These are phyloP conservation scores for Penicillium crystallinum DNA, from an alignment of 495 filamentous ascomycete species.

Conservation along the genomic window DNA sequence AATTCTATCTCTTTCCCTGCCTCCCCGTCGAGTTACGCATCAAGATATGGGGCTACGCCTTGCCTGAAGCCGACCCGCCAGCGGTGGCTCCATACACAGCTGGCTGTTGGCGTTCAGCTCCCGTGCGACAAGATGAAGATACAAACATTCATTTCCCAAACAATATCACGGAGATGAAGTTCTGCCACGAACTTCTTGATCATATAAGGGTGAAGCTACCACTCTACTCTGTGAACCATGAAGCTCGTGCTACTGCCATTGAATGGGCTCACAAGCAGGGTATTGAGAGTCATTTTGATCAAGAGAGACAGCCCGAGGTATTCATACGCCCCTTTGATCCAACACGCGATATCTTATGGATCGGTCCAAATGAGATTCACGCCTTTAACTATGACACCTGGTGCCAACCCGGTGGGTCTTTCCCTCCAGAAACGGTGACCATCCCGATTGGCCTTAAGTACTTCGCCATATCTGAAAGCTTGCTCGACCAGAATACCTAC, in stretches of 20 bases:
- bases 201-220: neutral
- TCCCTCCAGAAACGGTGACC: neutral
- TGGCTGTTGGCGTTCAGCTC: neutral
- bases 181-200: neutral
- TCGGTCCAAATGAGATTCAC: neutral
- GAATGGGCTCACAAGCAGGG: neutral
- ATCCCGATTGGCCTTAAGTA: neutral
- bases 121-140: neutral
- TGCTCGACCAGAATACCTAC: neutral
- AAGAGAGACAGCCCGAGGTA: too few relatives aligned
- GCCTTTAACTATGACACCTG: neutral
- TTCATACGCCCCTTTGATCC: neutral
- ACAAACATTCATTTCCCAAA: neutral
- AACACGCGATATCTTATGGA: neutral
- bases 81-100: neutral
- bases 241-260: neutral
- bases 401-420: too few relatives aligned
- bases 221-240: neutral
- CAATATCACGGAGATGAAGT: neutral
- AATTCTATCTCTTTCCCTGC: neutral
- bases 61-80: neutral
- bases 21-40: neutral
- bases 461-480: neutral
- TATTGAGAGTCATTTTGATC: neutral
- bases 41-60: neutral